Evolutionary conservation across 2,329 filamentous ascomycete species (phyloP).

Genomic region (Pseudocercospora vitis): DNA sequence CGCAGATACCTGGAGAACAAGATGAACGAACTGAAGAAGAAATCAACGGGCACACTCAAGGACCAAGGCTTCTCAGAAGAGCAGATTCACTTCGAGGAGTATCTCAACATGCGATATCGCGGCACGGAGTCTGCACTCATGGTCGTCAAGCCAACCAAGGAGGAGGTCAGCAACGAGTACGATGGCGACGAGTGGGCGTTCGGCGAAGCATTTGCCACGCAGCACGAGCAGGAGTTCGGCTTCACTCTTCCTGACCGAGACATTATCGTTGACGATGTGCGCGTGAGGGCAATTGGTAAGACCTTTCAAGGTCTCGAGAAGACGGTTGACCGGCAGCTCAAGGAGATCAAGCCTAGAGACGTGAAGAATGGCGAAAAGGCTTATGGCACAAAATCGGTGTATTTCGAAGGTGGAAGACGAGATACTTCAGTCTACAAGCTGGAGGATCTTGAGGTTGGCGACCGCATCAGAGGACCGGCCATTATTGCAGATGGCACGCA

Average conservation of each 20-base stretch:
- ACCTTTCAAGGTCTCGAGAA: conserved; percentile 77
- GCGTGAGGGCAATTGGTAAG: conserved; percentile 84
- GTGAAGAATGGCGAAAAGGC: conserved; percentile 59
- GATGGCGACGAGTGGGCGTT: conserved; percentile 75
- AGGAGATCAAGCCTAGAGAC: conserved; percentile 62
- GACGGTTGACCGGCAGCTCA: conserved; percentile 81
- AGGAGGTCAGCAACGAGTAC: conserved; percentile 61
- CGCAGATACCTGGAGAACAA: conserved; percentile 66
- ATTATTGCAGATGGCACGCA: conserved; percentile 86
- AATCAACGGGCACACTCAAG: conserved; percentile 64
- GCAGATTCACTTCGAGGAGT: conserved; percentile 82
- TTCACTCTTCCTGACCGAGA: conserved; percentile 84
- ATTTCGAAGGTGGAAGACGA: conserved; percentile 77
- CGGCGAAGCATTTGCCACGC: conserved; percentile 77
- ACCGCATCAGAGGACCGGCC: conserved; percentile 74
- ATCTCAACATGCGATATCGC: conserved; percentile 89
- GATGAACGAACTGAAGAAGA: conserved; percentile 77
- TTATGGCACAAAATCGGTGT: conserved; percentile 69
- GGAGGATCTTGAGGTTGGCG: conserved; percentile 69
- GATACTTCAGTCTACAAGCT: conserved; percentile 83
- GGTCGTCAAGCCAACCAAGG: conserved; percentile 71
- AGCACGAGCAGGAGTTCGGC: conserved; percentile 90
- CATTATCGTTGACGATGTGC: conserved; percentile 86
- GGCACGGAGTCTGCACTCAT: conserved; percentile 90
- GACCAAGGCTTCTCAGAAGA: conserved; percentile 77